Base-by-base conservation (phyloP, 2,329 filamentous ascomycete genomes). In the Diplodia corticola region DNA sequence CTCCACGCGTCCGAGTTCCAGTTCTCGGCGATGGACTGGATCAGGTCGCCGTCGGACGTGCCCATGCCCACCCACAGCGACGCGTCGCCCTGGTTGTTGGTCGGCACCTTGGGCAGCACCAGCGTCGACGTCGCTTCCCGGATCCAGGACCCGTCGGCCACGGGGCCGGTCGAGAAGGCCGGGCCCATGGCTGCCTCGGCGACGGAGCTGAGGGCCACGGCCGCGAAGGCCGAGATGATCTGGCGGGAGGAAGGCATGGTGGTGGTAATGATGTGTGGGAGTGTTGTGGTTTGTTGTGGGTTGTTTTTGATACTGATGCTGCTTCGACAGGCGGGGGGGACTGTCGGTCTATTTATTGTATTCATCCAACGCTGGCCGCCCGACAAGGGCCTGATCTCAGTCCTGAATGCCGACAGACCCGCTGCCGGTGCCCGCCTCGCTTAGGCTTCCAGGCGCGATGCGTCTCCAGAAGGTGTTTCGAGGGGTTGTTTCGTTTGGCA, bases 1-100 rank as follows among this genome's bases (percentile, higher is more conserved):
- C 69, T 76, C 81, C 81, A 84, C n/a, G 72, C 67, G n/a, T 69
- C 59, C 12, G 68, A 64, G 20, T 71, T 53, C 51, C 33, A 67
- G 50, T 71, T 72, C 17, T 73, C 71, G 48, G 70, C 70, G 30
- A 83, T 82, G 1, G 80, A 81, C 73, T 83, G 81, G 66, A 83
- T 81, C 71, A 83, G 68, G 67, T 83, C 80, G 22, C 81, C 81
- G n/a, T 80, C 78, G 2, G 80, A 81, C 6, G 80, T 83, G 2
- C 81, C 81, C 81, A 83, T 83, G 17, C 81, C 81, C 20, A 83
- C 80, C 81, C 81, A 83, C n/a, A 83, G 74, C 6, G 80, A 79
- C 26, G 76, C 67, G 64, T 76, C 74, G 13, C 79, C 78, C 7
- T 70, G 69, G 46, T 69, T 73, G 60, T 73, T 72, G 35, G 70